Base-by-base conservation (phyloP, 345 rosid species). In the Gossypium anomalum region DNA sequence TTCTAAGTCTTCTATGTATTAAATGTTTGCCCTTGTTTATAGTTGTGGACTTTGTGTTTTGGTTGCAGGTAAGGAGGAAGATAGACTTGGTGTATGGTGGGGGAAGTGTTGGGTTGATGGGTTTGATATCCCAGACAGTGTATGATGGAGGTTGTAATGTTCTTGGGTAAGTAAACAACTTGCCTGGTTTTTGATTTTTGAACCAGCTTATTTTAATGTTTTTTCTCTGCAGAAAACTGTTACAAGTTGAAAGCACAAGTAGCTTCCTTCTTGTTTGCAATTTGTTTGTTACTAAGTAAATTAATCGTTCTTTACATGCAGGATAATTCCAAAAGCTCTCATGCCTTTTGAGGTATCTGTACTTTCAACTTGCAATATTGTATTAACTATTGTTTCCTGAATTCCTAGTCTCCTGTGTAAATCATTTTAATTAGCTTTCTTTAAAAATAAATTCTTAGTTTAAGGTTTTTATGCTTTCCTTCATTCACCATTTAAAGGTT, bases 101-200 rank as follows among this genome's bases (percentile, higher is more conserved):
- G 73, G 98, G 98, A 78, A 92, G 98, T 83, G 87, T 93, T 86
- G 98, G 98, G 29, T 78, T 94, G 76, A 94, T 92, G 98, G 98
- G 98, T 80, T 80, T 93, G 85, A 88, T 95, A 62, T 91, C 99
- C 69, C 86, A 80, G 85, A 89, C 92, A 72, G 99, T 90, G 12
- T 77, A 84, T 67, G 89, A 84, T 81, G 99, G 96, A 71, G 98
- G 99, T 72, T 87, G 93, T 78, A 90, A 86, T 84, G 99, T 95
- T 52, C 86, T 94, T 71, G 99, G 98, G 97, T 91, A 85, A 89
- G 74, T 83, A 57, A 29, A n/a, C 75, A 63, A 57, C 71, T 67
- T 63, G 41, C 71, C 41, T 61, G 63, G 20, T 7, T n/a, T 44
- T 58, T 12, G 1, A 52, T 16, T 56, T 10, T 56, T 56, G 11